These are phyloP conservation scores for Linaria vulgaris DNA, from an alignment of 257 asterid genomes.

Conservation along the genomic window DNA sequence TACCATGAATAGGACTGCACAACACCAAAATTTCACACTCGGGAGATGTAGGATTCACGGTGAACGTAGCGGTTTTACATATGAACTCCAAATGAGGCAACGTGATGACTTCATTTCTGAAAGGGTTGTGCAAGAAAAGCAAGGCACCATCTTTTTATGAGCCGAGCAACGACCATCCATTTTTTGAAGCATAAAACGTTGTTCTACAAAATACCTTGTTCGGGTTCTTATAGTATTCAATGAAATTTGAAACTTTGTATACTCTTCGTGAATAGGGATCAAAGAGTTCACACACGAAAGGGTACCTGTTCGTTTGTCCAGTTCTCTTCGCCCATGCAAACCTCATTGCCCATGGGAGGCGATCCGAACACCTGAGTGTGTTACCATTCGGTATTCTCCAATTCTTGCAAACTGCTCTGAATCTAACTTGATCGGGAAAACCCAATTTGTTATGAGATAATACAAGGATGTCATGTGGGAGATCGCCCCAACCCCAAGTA, in stretches of 20 bases:
- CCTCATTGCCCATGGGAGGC: neutral
- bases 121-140: conserved; percentile 12
- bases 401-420: neutral
- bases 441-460: neutral
- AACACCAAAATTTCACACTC: conserved; percentile 3
- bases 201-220: neutral
- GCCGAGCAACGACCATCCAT: conserved; percentile 6
- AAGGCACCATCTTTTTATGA: neutral
- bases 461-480: neutral
- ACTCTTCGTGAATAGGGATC: neutral
- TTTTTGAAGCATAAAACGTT: neutral
- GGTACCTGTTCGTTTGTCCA: neutral
- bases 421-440: neutral
- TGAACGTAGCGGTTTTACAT: neutral
- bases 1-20: neutral
- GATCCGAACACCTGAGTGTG: neutral
- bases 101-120: neutral
- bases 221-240: neutral
- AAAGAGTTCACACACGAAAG: conserved; percentile 2
- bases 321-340: neutral
- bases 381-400: neutral
- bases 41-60: neutral
- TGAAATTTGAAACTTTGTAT: neutral
- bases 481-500: neutral
- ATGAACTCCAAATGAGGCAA: neutral